Evolutionary conservation across 768 basidiomycete species (phyloP), one percentile per base, ranked within the genome.

Genomic region (Hypholoma sublateritium): DNA sequence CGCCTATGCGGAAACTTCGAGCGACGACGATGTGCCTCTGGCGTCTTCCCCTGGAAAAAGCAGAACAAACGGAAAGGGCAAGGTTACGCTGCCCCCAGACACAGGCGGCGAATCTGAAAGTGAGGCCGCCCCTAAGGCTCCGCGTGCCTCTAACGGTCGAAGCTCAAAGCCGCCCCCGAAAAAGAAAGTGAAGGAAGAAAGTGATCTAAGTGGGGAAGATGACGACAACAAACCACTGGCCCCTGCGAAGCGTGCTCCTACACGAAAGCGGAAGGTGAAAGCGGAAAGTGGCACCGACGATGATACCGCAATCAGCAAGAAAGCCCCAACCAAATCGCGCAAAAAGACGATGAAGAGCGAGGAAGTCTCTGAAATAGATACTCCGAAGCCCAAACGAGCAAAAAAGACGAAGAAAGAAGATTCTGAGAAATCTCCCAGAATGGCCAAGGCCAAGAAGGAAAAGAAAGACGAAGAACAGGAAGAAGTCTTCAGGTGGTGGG

Each of bases 401-500:
- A 69, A 62, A 17, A 84, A 79, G 62, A 59, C 55, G 32, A 80
- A 80, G 69, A 82, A 72, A 59, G 74, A 76, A 49, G 74, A 78
- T 59, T 66, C 71, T n/a, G 59, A 65, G 14, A 63, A 62, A 35
- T 67, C 76, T 44, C 69, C 74, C 6, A 69, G 72, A 55, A 81
- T 81, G 59, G 57, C 60, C 24, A 79, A 77, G 59, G 75, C 65
- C 43, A 83, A 79, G 70, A 85, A 77, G 70, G 77, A 77, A 64
- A 79, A 80, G 65, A 77, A 83, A 67, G 81, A 89, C 55, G 84
- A 85, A 65, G 91, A 93, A 39, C 80, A 85, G 53, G 88, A 88
- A 54, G 86, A 84, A 55, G 80, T 86, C 47, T 93, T 84, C 71
- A 82, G 83, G 59, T 95, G 93, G 92, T 97, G 95, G 96, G 90